phyloP scores from a whole-genome alignment of 257 asterid genomes.

The Plantago elongata region DNA sequence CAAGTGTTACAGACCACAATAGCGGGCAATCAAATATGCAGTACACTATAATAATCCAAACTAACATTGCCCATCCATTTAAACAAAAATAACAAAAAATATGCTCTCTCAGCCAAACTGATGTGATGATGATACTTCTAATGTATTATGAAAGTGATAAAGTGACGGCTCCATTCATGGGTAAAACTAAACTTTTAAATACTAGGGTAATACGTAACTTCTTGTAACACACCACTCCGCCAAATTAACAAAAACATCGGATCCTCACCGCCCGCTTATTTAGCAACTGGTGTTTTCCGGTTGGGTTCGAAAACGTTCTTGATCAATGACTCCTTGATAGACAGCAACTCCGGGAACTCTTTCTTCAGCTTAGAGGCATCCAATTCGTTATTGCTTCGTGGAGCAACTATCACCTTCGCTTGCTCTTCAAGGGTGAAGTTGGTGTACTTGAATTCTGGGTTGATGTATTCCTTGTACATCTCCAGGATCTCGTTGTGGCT shows the following conservation, averaged over 20 bases:
- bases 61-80: no score
- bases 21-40: no score
- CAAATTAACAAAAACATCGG: conserved; percentile 24
- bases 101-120: no score
- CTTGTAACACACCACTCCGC: conserved; percentile 9
- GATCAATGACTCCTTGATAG: conserved; percentile 85
- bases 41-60: no score
- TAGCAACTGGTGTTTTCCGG: conserved; percentile 51
- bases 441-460: conserved; percentile 55
- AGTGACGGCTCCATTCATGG: not conserved
- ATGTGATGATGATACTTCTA: no score
- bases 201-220: conserved; percentile 16
- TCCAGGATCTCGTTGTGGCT: conserved; percentile 92
- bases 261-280: conserved; percentile 9
- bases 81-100: no score
- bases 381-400: conserved; percentile 87
- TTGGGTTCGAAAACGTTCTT: conserved; percentile 84
- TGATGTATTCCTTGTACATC: conserved; percentile 83
- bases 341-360: conserved; percentile 79
- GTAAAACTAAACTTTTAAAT: conserved; percentile 19
- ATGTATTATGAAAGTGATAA: no score
- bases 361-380: conserved; percentile 81
- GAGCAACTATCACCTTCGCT: conserved; percentile 91
- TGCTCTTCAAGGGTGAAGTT: conserved; percentile 96
- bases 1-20: no score